Percentiles rank a stretch among this genome's conserved stretches.
These are phyloP conservation scores for Cercospora brassicicola DNA, from an alignment of 2,329 filamentous ascomycete genomes.

Conservation along the genomic window DNA sequence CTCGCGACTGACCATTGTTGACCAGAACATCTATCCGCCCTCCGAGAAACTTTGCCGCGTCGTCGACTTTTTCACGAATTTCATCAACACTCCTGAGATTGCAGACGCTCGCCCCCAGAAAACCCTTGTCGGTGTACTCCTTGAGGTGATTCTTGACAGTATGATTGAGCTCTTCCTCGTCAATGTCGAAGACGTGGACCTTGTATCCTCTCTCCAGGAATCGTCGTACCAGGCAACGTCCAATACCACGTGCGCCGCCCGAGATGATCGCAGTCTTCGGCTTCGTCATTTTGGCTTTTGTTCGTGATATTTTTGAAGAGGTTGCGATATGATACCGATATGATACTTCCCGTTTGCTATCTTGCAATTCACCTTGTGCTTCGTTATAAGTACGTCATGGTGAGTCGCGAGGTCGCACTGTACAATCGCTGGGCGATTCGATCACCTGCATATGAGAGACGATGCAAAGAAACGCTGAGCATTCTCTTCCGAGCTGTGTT, in stretches of 20 bases:
- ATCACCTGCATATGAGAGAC: neutral
- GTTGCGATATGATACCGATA: neutral
- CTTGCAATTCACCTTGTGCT: neutral
- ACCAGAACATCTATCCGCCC: conserved; percentile 43
- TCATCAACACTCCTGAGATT: conserved; percentile 39
- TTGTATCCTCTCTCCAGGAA: conserved; percentile 42
- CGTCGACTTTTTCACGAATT: conserved; percentile 35
- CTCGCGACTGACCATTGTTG: conserved; percentile 38
- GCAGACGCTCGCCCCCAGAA: conserved; percentile 30
- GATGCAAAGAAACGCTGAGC: neutral
- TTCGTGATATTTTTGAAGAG: neutral
- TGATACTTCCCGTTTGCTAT: neutral
- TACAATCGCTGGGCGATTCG: neutral
- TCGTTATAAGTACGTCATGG: neutral
- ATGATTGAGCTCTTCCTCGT: conserved; percentile 42
- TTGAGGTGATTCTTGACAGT: conserved; percentile 36
- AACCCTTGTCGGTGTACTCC: conserved; percentile 24
- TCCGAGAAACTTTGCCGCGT: conserved; percentile 39
- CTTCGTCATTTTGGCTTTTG: conserved; percentile 4
- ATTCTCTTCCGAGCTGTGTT: neutral
- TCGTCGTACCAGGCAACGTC: conserved; percentile 37
- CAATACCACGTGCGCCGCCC: conserved; percentile 41
- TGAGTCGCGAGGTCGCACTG: neutral
- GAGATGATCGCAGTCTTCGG: conserved; percentile 31
- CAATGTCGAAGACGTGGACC: conserved; percentile 45